Evolutionary conservation across 495 filamentous ascomycete genomes (phyloP), one percentile per base, ranked within the genome.

Genomic region (Jackrogersella multiformis): DNA sequence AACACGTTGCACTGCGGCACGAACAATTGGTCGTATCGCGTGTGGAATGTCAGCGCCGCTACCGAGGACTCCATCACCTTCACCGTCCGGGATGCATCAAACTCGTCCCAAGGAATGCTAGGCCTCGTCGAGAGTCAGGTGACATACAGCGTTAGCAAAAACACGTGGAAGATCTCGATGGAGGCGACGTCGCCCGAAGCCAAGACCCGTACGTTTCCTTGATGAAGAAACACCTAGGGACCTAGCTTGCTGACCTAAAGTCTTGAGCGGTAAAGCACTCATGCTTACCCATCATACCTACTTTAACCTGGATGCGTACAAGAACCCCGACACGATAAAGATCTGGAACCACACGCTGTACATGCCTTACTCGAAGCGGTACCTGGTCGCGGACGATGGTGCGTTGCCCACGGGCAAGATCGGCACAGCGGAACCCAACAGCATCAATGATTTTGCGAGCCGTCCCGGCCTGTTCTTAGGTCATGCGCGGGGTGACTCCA

Each of bases 291-390:
- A 92, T 69, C 90, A 92, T 80, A 88, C 91, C 59, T 96, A 94
- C 81, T 94, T 91, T 88, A 94, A 94, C 78, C 83, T 96, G 49
- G 92, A 93, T 70, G 92, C 86, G 9, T 94, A 90, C 80, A 79
- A 76, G 36, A 81, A 87, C 69, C 83, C 85, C 0, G 62, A 77
- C 41, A 86, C 87, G 23, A 78, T 84, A 49, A 75, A 84, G 8
- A 87, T 92, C 66, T 85, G 92, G 71, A 87, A 93, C 63, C 86
- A 94, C 72, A 86, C 82, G 41, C 77, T 94, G 38, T 80, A 89
- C 69, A 80, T 93, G 66, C 92, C 92, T 5, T 88, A 89, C 73
- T 89, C 89, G 15, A 79, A 81, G 54, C 89, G 89, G 28, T 87
- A 90, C 71, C 79, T 93, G 16, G 88, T 80, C 26, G 85, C 82